These are phyloP conservation scores for Pholiota conissans DNA, from an alignment of 768 basidiomycete genomes.

Conservation along the genomic window DNA sequence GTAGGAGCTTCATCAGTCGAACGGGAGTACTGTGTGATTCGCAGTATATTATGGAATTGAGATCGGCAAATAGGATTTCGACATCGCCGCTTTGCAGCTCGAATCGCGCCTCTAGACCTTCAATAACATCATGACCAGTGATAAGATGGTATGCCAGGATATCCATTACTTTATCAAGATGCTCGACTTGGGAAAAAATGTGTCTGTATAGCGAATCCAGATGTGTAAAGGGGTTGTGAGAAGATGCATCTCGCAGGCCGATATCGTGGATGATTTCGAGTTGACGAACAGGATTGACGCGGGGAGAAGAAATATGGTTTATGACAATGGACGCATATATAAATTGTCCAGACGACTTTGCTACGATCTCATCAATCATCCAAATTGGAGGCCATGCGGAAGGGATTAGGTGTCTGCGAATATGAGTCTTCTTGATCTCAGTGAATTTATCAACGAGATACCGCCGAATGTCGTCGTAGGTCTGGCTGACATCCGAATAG, in stretches of 20 bases:
- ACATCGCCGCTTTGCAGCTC: not conserved
- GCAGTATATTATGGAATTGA: not conserved
- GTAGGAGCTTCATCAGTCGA: not conserved
- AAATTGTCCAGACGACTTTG: conserved; percentile 3
- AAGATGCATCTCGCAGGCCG: not conserved
- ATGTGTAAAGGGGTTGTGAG: not conserved
- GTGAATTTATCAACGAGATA: not conserved
- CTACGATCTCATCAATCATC: not conserved
- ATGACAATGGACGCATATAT: conserved; percentile 6
- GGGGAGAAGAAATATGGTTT: not conserved
- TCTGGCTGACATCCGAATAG: not conserved
- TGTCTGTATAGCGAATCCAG: conserved; percentile 5
- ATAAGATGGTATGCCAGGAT: not conserved
- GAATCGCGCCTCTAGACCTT: not conserved
- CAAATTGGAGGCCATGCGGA: not conserved
- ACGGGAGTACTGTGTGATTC: not conserved
- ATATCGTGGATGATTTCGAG: conserved; percentile 3
- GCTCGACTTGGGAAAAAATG: not conserved
- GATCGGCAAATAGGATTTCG: not conserved
- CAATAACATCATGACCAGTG: not conserved
- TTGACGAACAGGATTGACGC: not conserved
- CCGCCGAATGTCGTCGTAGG: not conserved
- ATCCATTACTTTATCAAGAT: conserved; percentile 2
- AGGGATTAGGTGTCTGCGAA: not conserved
- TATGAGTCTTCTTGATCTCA: not conserved